Evolutionary conservation across 2,329 filamentous ascomycete genomes (phyloP), one percentile per base, ranked within the genome.

Genomic region (Penicillium frequentans): DNA sequence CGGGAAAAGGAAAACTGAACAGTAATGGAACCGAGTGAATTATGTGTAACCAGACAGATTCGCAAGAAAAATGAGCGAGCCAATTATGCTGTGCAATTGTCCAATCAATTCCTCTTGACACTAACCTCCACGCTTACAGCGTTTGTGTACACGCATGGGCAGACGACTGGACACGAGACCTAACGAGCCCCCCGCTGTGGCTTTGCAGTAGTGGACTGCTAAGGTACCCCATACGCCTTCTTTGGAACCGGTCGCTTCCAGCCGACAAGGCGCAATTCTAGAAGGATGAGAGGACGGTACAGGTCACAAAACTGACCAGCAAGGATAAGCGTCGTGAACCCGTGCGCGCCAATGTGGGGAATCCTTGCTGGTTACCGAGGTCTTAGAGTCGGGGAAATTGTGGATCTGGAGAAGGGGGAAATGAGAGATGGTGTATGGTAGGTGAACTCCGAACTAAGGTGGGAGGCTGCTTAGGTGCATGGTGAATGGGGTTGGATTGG

Each of bases 311-410:
- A 11, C 27, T 29, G 46, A 39, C 51, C 24, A 53, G 42, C 51
- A n/a, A 47, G 44, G 51, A 7, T 35, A 46, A 47, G 42, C 23
- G 37, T n/a, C 26, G 23, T 45, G 51, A 47, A 26, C 44, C 51
- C 51, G 51, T 53, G 51, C 51, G 52, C 45, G 23, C 45, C 5
- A 26, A 47, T 49, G 52, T 55, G 52, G 52, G 52, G 52, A 55
- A 44, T 35, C 45, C 37, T 47, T 47, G 45, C 51, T 33, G 52
- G 33, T 42, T 33, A 43, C 27, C 52, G 45, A 49, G 45, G 52
- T 31, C 31, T 47, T 35, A 39, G 52, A n/a, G 52, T 49, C 52
- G 52, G 52, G 52, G 46, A 50, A 55, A 49, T 49, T 44, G 52
- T 55, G 52, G 52, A 55, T 46, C 26, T 16, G 33, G 33, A 33